Base-by-base conservation (phyloP, 1,284 basidiomycete species). In the Ustilago curta region DNA sequence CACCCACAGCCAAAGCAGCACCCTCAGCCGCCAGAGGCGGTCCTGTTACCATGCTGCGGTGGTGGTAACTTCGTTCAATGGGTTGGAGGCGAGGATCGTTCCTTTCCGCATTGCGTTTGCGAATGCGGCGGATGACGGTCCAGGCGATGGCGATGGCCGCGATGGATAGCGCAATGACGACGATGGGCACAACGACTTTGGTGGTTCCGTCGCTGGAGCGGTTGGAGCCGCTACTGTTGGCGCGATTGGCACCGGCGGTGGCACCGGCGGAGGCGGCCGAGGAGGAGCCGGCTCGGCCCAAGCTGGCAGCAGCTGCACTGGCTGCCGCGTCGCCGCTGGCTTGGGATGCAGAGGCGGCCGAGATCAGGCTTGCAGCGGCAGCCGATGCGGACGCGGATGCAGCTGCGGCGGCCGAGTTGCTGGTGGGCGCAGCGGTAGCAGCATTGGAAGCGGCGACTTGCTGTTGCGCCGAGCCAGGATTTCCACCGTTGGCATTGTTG, bases 181-280 rank as follows among this genome's bases (percentile, higher is more conserved):
- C 71, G 35, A 77, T 77, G 6, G 75, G 75, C 2, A 77, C 68
- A 7, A 75, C 75, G 6, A 77, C 65, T 21, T 77, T 77, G 57
- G 61, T 68, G 18, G 52, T 70, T 27, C 68, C 68, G 43, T 65
- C 68, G 43, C 53, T 65, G 37, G 55, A 40, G 32, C 25, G 55
- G 11, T 50, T 47, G 8, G 57, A 59, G 32, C 27, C 50, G 54
- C 35, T 55, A 49, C 43, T 66, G 70, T 66, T 62, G 72, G 59
- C 59, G 18, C 56, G 51, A 54, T 55, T 61, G 35, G 23, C 62
- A 19, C 62, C 62, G 6, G 69, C 62, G n/a, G 62, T 51, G 5
- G 62, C 42, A 25, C 59, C 47, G 6, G 69, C 42, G 11, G 27
- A 31, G 4, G 57, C 37, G 7, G 55, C 58, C 14, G 21, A 43